Evolutionary conservation across 2,329 filamentous ascomycete genomes (phyloP), one percentile per base, ranked within the genome.

Genomic region (Clarireedia hainanense): DNA sequence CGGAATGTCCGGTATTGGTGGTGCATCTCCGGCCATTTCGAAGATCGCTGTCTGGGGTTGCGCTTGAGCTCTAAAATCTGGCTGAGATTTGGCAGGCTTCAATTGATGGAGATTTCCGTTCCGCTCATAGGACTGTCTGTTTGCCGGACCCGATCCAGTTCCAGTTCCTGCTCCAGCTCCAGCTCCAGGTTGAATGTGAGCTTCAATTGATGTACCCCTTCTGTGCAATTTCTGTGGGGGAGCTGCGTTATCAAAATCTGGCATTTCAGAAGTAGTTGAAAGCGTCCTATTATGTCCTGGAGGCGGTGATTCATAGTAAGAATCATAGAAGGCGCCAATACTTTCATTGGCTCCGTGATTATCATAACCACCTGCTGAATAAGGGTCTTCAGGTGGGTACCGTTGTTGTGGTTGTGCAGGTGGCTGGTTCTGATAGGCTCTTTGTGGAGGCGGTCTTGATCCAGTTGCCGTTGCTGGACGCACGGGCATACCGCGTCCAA

Each of bases 41-140:
- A 90, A 90, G 1, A 88, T 78, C 7, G 86, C 87, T 2, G 81
- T 76, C 63, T 88, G 82, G 3, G 80, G 77, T 61, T 83, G 77
- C 14, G 61, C 64, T 57, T 57, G 58, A 43, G 60, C 63, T 37
- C 80, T 76, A 57, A 87, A 71, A 65, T 87, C 80, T 30, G 85
- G 84, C 65, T 88, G 85, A 10, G 85, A 88, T 61, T 84, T 84
- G 15, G 83, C 81, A 58, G 79, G 78, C 57, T 75, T 80, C 50
- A 85, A 69, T 61, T 80, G 76, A 50, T 52, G 59, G 26, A 49
- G 27, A 50, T 63, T 65, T 36, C 53, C 58, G 57, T 59, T 75
- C 55, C 80, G 77, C n/a, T 58, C 27, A 37, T 59, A 60, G 17
- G 47, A 17, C 27, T 45, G 30, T n/a, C 20, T 20, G 40, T 9